phyloP scores from a whole-genome alignment of 2,329 filamentous ascomycete genomes.

The Dothistroma pini region DNA sequence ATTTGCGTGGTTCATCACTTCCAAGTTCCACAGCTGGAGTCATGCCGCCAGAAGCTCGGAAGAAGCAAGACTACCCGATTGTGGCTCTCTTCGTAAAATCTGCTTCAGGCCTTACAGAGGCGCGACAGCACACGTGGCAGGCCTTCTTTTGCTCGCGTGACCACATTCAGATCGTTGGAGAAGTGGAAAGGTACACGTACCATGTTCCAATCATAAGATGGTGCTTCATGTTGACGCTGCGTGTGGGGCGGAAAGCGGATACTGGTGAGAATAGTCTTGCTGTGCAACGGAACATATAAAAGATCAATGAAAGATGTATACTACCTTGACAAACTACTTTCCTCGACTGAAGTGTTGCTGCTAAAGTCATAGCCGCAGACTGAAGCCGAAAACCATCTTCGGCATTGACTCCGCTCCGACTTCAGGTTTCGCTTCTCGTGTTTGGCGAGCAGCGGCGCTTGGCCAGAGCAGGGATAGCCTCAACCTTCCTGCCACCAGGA shows the following conservation, averaged over 20 bases:
- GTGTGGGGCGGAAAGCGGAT: constrained; percentile 9
- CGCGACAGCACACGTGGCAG: not conserved
- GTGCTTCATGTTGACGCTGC: constrained; percentile 63
- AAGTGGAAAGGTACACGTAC: constrained; percentile 35
- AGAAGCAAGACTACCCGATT: not conserved
- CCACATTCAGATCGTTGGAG: not conserved
- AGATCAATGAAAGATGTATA: not conserved
- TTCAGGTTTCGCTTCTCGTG: not conserved
- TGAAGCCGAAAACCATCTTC: constrained; percentile 14
- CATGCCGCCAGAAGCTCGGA: constrained; percentile 5
- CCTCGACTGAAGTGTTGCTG: not conserved
- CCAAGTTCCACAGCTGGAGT: constrained; percentile 1
- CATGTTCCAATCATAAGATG: constrained; percentile 91
- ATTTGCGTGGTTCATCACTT: not conserved
- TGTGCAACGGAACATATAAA: not conserved
- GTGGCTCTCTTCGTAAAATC: constrained; percentile 1
- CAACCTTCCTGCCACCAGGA: constrained; percentile 3
- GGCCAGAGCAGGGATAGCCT: not conserved
- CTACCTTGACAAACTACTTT: constrained; percentile 2
- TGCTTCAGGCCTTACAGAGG: not conserved
- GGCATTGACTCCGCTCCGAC: not conserved
- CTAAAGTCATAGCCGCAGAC: constrained; percentile 11
- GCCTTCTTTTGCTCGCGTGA: not conserved
- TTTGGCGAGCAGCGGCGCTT: not conserved
- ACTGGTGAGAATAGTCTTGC: not conserved